A percentile compares a stretch with the other conserved stretches of the same genome.
Conservation (phyloP, 2,329 filamentous ascomycete species). For the Neopestalotiopsis sp. region DNA sequence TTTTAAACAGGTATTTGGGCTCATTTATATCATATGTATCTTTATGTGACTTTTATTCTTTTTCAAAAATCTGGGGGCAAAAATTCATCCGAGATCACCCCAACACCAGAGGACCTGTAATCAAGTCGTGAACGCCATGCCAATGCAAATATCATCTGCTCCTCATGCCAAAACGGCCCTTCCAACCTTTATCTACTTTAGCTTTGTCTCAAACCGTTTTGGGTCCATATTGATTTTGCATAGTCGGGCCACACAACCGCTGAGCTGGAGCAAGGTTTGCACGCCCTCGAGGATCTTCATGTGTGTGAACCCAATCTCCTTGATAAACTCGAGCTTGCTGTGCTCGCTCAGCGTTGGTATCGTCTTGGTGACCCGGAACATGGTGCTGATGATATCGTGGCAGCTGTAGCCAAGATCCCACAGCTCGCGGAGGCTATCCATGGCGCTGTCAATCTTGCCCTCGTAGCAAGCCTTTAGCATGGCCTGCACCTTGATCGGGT, state of each 20-base stretch:
- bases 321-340: conserved; percentile 95
- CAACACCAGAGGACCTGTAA: conserved; percentile 5
- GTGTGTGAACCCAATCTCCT: conserved; percentile 97
- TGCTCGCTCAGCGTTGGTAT: conserved; percentile 92
- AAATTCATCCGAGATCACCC: conserved; percentile 17
- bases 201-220: conserved; percentile 66
- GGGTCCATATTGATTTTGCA: conserved; percentile 98
- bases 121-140: conserved; percentile 33
- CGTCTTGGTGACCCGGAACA: conserved; percentile 98
- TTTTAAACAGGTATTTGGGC: conserved; percentile 24
- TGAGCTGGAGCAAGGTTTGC: conserved; percentile 91
- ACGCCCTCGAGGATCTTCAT: conserved; percentile 99
- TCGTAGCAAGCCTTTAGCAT: conserved; percentile 99
- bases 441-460: conserved; percentile 83
- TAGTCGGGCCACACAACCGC: conserved; percentile 87
- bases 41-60: conserved; percentile 12
- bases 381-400: conserved; percentile 98
- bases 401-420: conserved; percentile 98
- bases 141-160: conserved; percentile 28
- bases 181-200: background rate
- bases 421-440: conserved; percentile 86
- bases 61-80: background rate
- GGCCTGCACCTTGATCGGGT: conserved; percentile 97
- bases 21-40: background rate
- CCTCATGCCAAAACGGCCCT: background rate